Base-by-base conservation (phyloP, 1,284 basidiomycete genomes). In the Pterulicium gracile region DNA sequence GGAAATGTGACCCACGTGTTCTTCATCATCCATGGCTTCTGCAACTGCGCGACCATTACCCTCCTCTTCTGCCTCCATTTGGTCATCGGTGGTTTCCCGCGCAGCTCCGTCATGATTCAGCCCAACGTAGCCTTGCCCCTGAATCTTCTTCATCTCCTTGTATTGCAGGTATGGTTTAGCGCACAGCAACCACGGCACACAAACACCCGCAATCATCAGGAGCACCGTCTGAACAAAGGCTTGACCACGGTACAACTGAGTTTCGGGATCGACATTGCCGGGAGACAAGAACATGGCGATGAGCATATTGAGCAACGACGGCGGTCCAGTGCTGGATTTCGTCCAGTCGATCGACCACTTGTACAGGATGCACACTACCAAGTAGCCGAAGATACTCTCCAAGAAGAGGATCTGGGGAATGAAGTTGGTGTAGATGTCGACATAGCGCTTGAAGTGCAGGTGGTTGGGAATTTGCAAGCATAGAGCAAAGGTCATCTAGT, bases 311-410 rank as follows among this genome's bases (percentile, higher is more conserved):
- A 98, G 72, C 49, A 98, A 72, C 43, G 89, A 91, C 1, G 95
- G 96, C 2, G 95, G 91, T 42, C 73, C 69, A 10, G 76, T 79
- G 4, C 77, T 60, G 10, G 82, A 75, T 50, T 72, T 72, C 12
- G 78, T 73, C 95, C 96, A 98, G 66, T 98, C 89, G 48, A 92
- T 73, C 34, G 79, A 77, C 95, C 95, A 98, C 64, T 98, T 98
- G 82, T 95, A 95, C 54, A 98, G 64, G 66, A 98, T 97, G 65
- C 91, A 94, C 49, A 96, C 55, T 51, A 91, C 88, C 43, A 98
- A 81, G 65, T 98, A 98, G 46, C 95, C 95, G 57, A 98, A 98
- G 64, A 98, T 95, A 23, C 86, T 92, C 65, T 96, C 88, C 58
- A 98, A 72, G 75, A 98, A 98, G 55, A 98, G 79, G 71, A 98